Base-by-base conservation (phyloP, 805 yeast genomes). In the Millerozyma miso region DNA sequence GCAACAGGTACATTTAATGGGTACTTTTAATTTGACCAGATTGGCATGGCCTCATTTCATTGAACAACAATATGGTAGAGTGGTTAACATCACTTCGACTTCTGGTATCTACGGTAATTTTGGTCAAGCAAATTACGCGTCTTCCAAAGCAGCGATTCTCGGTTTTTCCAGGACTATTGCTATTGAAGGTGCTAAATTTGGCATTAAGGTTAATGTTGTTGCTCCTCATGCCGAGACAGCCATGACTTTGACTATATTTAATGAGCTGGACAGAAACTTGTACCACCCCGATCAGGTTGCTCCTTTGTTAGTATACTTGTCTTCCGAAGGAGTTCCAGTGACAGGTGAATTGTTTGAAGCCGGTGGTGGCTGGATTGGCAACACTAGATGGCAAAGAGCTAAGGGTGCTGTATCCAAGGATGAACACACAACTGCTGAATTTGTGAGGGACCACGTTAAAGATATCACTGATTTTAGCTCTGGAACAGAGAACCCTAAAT, bases 151-250 rank as follows among this genome's bases (percentile, higher is more conserved):
- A 40, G 97, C 88, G 18, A 80, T 91, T 49, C 67, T 89, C 38
- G 96, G 96, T 14, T 77, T 91, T 53, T 77, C 96, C 33, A 81
- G 79, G 65, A 84, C 97, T 35, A 65, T 88, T 49, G 97, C 98
- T 20, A 74, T 87, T 51, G 99, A 91, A 71, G 99, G 99, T 57
- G 81, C 81, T 46, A 88, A 79, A 63, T 61, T 72, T 56, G 80
- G 83, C 59, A 88, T 91, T 53, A 73, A 74, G 56, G 90, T 81
- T 44, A 87, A 90, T 60, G 79, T 81, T 31, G 82, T 89, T 62
- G 98, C 99, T 19, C 99, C 99, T 41, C 97, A 91, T 62, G 98
- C 98, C 20, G 97, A 91, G 59, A 91, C 99, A 35, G 90, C 95
- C 44, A 91, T 91, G 99, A 91, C 99, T 20, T 78, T 80, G 57